Base-by-base conservation (phyloP, 345 rosid species). In the Noccaea caerulescens region DNA sequence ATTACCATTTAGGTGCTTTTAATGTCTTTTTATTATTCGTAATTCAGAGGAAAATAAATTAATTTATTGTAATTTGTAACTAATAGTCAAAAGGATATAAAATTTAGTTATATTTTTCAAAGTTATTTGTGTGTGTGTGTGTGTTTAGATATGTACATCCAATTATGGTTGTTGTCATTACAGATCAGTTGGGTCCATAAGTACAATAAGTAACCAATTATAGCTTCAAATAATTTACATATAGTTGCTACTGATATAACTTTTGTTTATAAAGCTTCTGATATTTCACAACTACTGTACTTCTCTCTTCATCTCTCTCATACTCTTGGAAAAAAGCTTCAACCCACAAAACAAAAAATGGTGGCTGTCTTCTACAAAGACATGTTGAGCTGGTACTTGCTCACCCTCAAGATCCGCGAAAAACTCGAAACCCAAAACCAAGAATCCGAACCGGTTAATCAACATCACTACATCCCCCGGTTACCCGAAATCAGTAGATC, bases 301-400 rank as follows among this genome's bases (percentile, higher is more conserved):
- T 33, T 25, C 44, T 43, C 20, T 34, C 55, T 45, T 33, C 27
- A 18, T 62, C 60, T 34, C 57, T 51, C 55, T 60, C 70, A 43
- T 52, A 41, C 49, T 37, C 46, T 3, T 6, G 38, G 20, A 58
- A 70, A 58, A 70, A 56, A 70, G 30, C 64, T 70, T 34, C 61
- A 43, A 50, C 39, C 34, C 37, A 56, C 25, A 3, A 39, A 3
- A 20, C 23, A 20, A 30, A 69, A 68, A 63, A 63, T 76, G 79
- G 79, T 76, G 65, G 79, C 76, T 44, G 79, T 76, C 7, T 76
- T 69, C 79, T 62, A 76, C 70, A 69, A 76, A 64, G 80, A 76
- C 53, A 69, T 76, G 75, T 76, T 76, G 39, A 76, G 79, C 54
- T 76, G 79, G 76, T 76, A 76, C 72, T 64, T 76, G 18, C 63